Evolutionary conservation across 2,329 filamentous ascomycete genomes (phyloP).

Genomic region (Samsoniella hepiali): DNA sequence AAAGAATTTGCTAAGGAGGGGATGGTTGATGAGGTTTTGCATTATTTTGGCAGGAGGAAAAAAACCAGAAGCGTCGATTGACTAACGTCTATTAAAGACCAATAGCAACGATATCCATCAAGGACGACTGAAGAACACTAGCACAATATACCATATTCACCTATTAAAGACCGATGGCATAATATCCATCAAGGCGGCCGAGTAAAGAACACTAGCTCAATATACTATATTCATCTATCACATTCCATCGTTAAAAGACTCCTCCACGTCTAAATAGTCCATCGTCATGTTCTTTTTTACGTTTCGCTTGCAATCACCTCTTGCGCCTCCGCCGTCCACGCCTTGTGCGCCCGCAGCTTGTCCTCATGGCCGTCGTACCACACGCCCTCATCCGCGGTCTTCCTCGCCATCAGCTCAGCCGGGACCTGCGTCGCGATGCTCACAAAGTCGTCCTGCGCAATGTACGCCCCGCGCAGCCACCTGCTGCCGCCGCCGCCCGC

Average conservation of each 20-base stretch:
- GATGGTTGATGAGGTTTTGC: not conserved
- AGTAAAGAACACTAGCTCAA: not conserved
- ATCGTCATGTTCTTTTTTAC: not conserved
- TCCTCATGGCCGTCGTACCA: slow-evolving; percentile 21
- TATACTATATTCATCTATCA: slow-evolving; percentile 3
- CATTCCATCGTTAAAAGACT: not conserved
- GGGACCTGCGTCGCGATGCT: slow-evolving; percentile 36
- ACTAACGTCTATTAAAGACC: not conserved
- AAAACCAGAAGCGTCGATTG: not conserved
- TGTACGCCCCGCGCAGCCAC: slow-evolving; percentile 84
- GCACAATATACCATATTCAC: not conserved
- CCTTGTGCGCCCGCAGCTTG: slow-evolving; percentile 24
- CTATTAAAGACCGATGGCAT: not conserved
- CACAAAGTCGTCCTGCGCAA: slow-evolving; percentile 52
- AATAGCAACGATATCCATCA: too few species aligned
- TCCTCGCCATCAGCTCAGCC: slow-evolving; percentile 24
- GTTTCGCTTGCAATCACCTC: not conserved
- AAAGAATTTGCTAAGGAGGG: too few species aligned
- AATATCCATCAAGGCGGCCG: not conserved
- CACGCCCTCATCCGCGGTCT: slow-evolving; percentile 26
- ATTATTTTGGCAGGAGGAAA: not conserved
- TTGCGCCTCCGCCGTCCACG: slow-evolving; percentile 21
- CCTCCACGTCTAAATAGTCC: too few species aligned
- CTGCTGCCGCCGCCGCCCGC: slow-evolving; percentile 57
- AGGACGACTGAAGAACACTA: not conserved